Evolutionary conservation across 345 rosid genomes (phyloP).

Genomic region (Clausena lansium): DNA sequence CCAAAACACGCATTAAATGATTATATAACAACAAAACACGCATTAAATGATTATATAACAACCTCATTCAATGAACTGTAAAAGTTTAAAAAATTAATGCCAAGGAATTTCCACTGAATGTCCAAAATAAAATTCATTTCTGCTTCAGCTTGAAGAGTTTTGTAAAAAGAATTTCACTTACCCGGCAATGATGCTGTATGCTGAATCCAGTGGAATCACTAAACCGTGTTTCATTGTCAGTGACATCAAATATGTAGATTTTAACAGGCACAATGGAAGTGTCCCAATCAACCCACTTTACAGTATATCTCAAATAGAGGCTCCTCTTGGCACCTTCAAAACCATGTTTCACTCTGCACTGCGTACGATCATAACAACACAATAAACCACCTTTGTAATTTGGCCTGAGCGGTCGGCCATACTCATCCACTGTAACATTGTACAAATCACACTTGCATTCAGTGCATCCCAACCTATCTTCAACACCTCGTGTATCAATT

Average conservation of each 20-base stretch:
- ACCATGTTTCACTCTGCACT: conserved; percentile 56
- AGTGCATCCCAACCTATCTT: conserved; percentile 67
- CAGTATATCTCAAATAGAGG: conserved; percentile 60
- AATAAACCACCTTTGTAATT: conserved; percentile 63
- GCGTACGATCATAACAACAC: conserved; percentile 71
- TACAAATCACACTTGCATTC: conserved; percentile 79
- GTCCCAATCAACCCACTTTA: conserved; percentile 77
- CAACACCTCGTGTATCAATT: conserved; percentile 79
- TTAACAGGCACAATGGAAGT: conserved; percentile 54
- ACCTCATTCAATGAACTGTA: not conserved
- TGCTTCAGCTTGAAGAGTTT: not conserved
- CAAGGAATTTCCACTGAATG: not conserved
- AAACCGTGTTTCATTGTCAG: conserved; percentile 54
- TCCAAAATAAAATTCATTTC: not conserved
- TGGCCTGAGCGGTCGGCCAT: conserved; percentile 47
- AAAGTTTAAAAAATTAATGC: not conserved
- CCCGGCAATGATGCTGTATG: conserved; percentile 62
- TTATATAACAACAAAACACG: not conserved
- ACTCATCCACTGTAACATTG: conserved; percentile 57
- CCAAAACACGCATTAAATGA: not conserved
- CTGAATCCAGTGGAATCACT: conserved; percentile 33
- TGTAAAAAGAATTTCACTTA: conserved; percentile 19
- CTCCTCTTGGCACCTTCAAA: conserved; percentile 44
- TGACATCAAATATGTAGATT: conserved; percentile 69
- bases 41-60: not conserved